Base-by-base conservation (phyloP, 768 basidiomycete species). In the Trametes elegans region DNA sequence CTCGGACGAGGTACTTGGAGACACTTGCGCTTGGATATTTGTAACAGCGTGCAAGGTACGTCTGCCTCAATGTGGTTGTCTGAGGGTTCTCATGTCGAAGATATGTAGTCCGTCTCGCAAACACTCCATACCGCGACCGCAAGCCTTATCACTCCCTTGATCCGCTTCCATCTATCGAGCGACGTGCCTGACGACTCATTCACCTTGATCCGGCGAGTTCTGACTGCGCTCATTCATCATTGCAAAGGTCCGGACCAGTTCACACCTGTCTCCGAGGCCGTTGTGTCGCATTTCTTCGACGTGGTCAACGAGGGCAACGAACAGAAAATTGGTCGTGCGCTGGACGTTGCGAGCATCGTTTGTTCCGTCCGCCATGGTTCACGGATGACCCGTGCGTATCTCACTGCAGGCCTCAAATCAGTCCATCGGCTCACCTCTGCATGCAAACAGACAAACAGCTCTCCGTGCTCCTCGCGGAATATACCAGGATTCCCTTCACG, bases 181-280 rank as follows among this genome's bases (percentile, higher is more conserved):
- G 66, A 73, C 39, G 64, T 67, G 28, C 70, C 76, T 4, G 76
- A 75, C 35, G 53, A 66, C 16, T 77, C 82, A 1, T 77, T 76
- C 54, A 82, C 76, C 0, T 76, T 90, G 24, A 65, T 90, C 28
- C 85, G 88, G 8, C 83, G 92, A 29, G 73, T 87, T 1, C 71
- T 93, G 2, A 95, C 92, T 0, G 85, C 92, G 0, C 71, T 93
- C 10, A 82, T 88, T 18, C 94, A 96, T 64, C 92, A 96, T 62
- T 85, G 87, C 68, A 87, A 86, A 60, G 76, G 76, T 21, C 70
- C 86, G 0, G 83, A 87, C 21, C 79, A 85, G 44, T 92, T 88
- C 65, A 65, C 77, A 5, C 63, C 77, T 0, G 60, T 90, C 2
- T 77, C 79, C 2, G 82, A 88, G 16, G 61, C 80, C 9, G 61